These are phyloP conservation scores for Pythium sukuiense DNA, from an alignment of 352 stramenopile species.

Conservation along the genomic window DNA sequence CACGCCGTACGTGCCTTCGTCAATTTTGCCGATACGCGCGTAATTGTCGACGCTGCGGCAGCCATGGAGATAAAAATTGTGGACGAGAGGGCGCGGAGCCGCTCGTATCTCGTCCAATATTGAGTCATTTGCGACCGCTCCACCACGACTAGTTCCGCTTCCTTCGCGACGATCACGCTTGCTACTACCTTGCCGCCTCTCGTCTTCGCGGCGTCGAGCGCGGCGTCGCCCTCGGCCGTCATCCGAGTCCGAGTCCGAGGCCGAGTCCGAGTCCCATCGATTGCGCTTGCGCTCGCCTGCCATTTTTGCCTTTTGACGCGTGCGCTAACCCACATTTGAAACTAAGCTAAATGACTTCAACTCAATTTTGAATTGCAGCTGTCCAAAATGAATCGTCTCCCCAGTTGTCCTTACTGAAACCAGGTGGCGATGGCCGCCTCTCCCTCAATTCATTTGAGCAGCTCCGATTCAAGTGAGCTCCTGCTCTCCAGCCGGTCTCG, in stretches of 20 bases:
- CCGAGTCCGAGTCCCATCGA: constrained; percentile 59
- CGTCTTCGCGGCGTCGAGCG: constrained; percentile 15
- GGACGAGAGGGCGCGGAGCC: constrained; percentile 22
- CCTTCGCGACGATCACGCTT: neutral
- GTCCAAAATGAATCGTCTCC: neutral
- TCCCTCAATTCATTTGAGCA: constrained; percentile 21
- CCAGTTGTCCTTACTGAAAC: neutral
- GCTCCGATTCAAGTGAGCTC: constrained; percentile 8
- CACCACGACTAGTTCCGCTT: neutral
- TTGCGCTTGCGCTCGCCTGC: constrained; percentile 44
- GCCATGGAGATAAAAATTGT: constrained; percentile 81
- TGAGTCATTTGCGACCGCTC: neutral
- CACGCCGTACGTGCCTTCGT: constrained; percentile 97
- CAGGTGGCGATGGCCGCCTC: constrained; percentile 12
- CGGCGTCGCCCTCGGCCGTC: constrained; percentile 24
- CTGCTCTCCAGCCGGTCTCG: constrained; percentile 5
- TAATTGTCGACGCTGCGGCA: constrained; percentile 96
- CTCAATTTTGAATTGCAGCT: constrained; percentile 14
- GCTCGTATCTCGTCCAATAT: neutral
- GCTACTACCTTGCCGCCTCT: neutral
- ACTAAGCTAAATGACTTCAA: neutral
- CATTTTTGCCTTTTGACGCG: constrained; percentile 4
- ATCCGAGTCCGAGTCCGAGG: constrained; percentile 46
- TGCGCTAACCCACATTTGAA: neutral
- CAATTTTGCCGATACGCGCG: constrained; percentile 91